These are phyloP conservation scores for Conticribra weissflogii DNA, from an alignment of 108 stramenopile genomes.

Conservation along the genomic window DNA sequence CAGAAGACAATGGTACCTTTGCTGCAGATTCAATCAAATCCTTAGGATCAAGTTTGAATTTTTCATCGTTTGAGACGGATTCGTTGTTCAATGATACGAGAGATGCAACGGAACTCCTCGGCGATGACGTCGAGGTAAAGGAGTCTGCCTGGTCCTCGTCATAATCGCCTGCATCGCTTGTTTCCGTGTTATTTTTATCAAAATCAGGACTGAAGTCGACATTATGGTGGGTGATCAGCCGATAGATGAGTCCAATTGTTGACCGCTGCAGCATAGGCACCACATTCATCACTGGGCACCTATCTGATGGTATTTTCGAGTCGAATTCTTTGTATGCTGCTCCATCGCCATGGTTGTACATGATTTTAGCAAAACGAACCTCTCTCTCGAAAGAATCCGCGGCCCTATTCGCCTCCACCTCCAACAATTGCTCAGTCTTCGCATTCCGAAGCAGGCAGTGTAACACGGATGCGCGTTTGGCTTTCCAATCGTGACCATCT, in stretches of 20 bases:
- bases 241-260: slow-evolving; percentile 82
- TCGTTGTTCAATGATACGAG: neutral
- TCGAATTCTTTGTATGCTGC: too few species aligned
- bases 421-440: slow-evolving; percentile 38
- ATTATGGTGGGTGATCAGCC: slow-evolving; percentile 72
- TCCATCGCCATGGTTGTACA: neutral
- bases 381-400: slow-evolving; percentile 55
- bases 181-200: neutral
- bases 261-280: slow-evolving; percentile 76
- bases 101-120: too few species aligned
- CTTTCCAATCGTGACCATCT: slow-evolving; percentile 89
- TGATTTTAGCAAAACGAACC: slow-evolving; percentile 3
- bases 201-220: slow-evolving; percentile 14
- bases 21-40: slow-evolving; percentile 3
- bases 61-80: slow-evolving; percentile 1
- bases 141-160: too few species aligned
- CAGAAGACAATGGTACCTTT: too few species aligned
- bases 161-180: neutral
- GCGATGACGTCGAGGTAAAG: too few species aligned
- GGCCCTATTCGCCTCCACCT: slow-evolving; percentile 66
- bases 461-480: slow-evolving; percentile 84
- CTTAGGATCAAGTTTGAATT: neutral
- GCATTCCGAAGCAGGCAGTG: slow-evolving; percentile 59
- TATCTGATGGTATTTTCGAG: too few species aligned
- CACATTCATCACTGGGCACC: slow-evolving; percentile 62